Base-by-base conservation (phyloP, 331 rosid species). In the Rhamnella rubrinervis region DNA sequence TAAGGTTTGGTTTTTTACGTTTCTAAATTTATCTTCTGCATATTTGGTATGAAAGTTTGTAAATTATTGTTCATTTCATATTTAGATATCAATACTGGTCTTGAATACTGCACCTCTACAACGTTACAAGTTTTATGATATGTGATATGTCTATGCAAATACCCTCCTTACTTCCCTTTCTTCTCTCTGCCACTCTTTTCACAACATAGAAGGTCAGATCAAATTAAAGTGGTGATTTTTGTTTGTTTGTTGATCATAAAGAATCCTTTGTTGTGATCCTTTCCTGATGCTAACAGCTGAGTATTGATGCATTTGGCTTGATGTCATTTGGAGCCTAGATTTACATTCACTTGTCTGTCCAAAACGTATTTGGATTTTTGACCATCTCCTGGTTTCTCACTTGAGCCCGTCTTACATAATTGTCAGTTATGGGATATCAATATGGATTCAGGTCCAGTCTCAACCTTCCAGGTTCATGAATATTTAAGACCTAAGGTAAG, bases 391-490 rank as follows among this genome's bases (percentile, higher is more conserved):
- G 68, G 49, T 44, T 9, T 44, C 21, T 11, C 26, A 63, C 47
- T 20, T 41, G 39, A 63, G 14, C 46, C 39, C 7, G 21, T 64
- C 64, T 75, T 61, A 73, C 50, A 50, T 35, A 26, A 21, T 14
- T 58, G 38, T 73, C 92, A 95, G 99, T 85, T 95, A 76, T 95
- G 97, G 99, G 99, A 95, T 84, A 91, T 95, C 78, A 91, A 95
- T 67, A 95, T 95, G 99, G 99, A 95, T 86, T 89, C 99, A 60
- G 96, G 99, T 63, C 97, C 99, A 1, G 97, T 95, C 64, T 58
- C 91, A 13, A 84, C 99, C 55, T 95, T 87, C 87, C 93, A 88
- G 77, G 99, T 91, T 77, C 99, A 95, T 25, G 97, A 95, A 78
- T 76, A 95, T 79, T 76, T 95, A 68, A 91, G 99, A 82, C 99